These are phyloP conservation scores for Suillus placidus DNA, from an alignment of 768 basidiomycete species.

Conservation along the genomic window DNA sequence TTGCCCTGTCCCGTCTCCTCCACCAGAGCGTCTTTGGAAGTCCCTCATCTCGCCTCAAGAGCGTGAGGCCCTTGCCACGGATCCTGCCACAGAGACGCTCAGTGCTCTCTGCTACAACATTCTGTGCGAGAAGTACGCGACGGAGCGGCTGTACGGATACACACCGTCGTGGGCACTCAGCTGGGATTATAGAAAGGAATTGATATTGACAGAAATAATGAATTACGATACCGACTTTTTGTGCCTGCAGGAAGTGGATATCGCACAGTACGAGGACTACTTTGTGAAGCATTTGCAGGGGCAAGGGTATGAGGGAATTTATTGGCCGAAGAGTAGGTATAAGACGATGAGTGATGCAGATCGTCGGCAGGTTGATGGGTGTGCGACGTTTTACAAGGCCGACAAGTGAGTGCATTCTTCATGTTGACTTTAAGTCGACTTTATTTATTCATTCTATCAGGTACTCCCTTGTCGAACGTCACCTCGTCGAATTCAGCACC, in stretches of 20 bases:
- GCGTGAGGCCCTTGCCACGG: slow-evolving; percentile 58
- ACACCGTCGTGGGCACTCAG: slow-evolving; percentile 94
- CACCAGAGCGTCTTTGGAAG: slow-evolving; percentile 82
- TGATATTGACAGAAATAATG: slow-evolving; percentile 83
- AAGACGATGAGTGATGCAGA: slow-evolving; percentile 91
- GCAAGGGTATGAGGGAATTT: slow-evolving; percentile 88
- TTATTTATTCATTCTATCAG: slow-evolving; percentile 40
- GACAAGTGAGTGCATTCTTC: slow-evolving; percentile 62
- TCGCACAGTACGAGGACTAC: slow-evolving; percentile 89
- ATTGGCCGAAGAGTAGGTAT: slow-evolving; percentile 89
- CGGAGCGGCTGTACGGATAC: slow-evolving; percentile 89
- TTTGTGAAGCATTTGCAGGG: slow-evolving; percentile 73
- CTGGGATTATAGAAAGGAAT: slow-evolving; percentile 93
- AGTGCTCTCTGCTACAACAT: slow-evolving; percentile 91
- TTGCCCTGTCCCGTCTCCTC: slow-evolving; percentile 79
- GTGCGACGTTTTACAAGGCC: slow-evolving; percentile 93
- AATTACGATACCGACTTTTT: slow-evolving; percentile 85
- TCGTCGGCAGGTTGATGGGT: slow-evolving; percentile 89
- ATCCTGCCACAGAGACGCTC: slow-evolving; percentile 74
- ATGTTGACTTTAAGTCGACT: slow-evolving; percentile 4
- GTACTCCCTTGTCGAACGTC: slow-evolving; percentile 91
- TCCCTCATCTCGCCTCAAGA: slow-evolving; percentile 59
- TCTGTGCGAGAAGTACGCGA: slow-evolving; percentile 88
- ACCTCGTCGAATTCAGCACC: slow-evolving; percentile 90
- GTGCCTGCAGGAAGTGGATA: slow-evolving; percentile 95